phyloP scores from a whole-genome alignment of 23 red algal species.

The Agarophyton chilense region DNA sequence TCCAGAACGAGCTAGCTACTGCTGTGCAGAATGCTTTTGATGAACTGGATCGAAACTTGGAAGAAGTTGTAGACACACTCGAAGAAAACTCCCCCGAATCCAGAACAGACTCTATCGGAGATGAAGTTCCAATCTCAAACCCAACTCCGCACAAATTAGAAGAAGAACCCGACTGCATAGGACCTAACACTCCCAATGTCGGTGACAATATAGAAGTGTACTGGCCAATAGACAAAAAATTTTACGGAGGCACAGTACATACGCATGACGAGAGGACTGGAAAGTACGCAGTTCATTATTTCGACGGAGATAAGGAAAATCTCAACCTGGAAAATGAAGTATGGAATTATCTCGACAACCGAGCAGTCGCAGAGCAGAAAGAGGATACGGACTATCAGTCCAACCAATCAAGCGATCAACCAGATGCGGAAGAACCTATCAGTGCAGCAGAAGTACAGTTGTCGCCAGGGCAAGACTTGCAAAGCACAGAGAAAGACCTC shows the following conservation, averaged over 20 bases:
- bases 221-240: slow-evolving; percentile 11
- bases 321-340: neutral
- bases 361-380: too few species aligned
- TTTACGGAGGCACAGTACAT: neutral
- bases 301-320: slow-evolving; percentile 20
- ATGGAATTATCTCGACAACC: too few species aligned
- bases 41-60: too few species aligned
- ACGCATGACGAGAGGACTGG: neutral
- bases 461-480: slow-evolving; percentile 13
- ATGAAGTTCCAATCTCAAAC: too few species aligned
- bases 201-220: slow-evolving; percentile 6
- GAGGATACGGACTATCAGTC: too few species aligned
- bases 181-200: neutral
- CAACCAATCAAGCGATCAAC: neutral
- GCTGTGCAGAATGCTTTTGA: too few species aligned
- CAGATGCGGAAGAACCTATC: too few species aligned
- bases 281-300: slow-evolving; percentile 10
- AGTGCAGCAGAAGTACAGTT: neutral
- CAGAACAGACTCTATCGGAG: too few species aligned
- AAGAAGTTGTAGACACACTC: too few species aligned
- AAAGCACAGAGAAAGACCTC: slow-evolving; percentile 12
- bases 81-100: too few species aligned
- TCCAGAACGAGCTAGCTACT: too few species aligned
- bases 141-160: neutral
- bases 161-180: neutral